phyloP scores from a whole-genome alignment of 2,329 filamentous ascomycete species.

The Monilinia laxa region DNA sequence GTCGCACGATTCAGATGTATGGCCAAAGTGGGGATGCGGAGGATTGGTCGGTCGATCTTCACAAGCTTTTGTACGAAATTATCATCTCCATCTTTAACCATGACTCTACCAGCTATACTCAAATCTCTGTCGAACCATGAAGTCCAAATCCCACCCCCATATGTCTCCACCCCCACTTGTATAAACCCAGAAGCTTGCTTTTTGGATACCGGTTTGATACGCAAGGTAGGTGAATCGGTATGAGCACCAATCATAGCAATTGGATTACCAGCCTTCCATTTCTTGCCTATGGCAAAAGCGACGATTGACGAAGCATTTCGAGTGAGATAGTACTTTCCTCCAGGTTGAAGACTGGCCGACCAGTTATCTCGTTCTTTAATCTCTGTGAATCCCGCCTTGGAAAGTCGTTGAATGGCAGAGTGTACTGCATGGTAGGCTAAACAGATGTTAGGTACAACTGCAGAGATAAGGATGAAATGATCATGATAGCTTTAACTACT shows the following conservation, averaged over 20 bases:
- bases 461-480: conserved; percentile 47
- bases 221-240: conserved; percentile 89
- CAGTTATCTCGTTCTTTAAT: conserved; percentile 91
- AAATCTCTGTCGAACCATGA: conserved; percentile 98
- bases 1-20: conserved; percentile 88
- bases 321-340: conserved; percentile 95
- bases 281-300: conserved; percentile 85
- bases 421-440: conserved; percentile 79
- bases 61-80: conserved; percentile 80
- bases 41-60: conserved; percentile 85
- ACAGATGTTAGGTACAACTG: conserved; percentile 42
- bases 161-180: conserved; percentile 94
- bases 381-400: conserved; percentile 79
- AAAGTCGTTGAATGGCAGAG: conserved; percentile 71
- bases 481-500: conserved; percentile 40
- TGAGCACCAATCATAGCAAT: conserved; percentile 93
- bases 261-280: conserved; percentile 89
- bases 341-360: conserved; percentile 74
- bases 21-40: conserved; percentile 89
- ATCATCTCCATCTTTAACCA: conserved; percentile 73
- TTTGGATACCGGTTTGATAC: conserved; percentile 92
- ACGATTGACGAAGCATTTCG: conserved; percentile 90
- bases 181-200: conserved; percentile 83
- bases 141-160: conserved; percentile 96
- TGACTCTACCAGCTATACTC: conserved; percentile 81